These are phyloP conservation scores for Fraxinus latifolia DNA, from an alignment of 305 asterid genomes.

Conservation along the genomic window DNA sequence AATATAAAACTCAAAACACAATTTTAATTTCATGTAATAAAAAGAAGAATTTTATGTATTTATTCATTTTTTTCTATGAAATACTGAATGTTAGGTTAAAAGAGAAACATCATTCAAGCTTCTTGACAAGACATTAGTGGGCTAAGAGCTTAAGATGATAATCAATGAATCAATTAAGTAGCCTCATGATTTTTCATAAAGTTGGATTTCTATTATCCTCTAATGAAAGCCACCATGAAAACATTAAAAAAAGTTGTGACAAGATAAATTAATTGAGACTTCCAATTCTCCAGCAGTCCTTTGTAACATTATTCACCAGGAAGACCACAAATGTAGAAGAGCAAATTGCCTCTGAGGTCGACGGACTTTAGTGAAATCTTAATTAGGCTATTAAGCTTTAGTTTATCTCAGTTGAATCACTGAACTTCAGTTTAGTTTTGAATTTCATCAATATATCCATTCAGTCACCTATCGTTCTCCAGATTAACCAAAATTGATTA, in stretches of 20 bases:
- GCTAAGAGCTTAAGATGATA: background rate
- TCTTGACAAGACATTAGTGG: background rate
- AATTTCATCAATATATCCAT: background rate
- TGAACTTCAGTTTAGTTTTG: background rate
- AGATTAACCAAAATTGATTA: background rate
- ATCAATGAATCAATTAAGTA: background rate
- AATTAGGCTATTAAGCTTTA: background rate
- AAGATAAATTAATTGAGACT: background rate
- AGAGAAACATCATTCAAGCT: background rate
- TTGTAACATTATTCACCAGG: background rate
- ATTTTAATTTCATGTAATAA: no score
- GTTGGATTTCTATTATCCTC: background rate
- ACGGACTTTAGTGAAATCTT: background rate
- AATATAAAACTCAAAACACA: no score
- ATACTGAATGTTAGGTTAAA: background rate
- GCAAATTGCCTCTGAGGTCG: background rate
- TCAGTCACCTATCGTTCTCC: background rate
- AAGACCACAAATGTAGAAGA: background rate
- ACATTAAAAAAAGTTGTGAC: background rate
- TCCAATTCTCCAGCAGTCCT: background rate
- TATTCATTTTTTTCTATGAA: background rate
- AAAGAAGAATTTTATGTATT: no score
- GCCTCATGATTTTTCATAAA: background rate
- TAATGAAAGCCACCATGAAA: background rate
- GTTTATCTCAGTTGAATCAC: background rate